Evolutionary conservation across 208 protist species (phyloP).

Genomic region (Leishmania lainsoni): DNA sequence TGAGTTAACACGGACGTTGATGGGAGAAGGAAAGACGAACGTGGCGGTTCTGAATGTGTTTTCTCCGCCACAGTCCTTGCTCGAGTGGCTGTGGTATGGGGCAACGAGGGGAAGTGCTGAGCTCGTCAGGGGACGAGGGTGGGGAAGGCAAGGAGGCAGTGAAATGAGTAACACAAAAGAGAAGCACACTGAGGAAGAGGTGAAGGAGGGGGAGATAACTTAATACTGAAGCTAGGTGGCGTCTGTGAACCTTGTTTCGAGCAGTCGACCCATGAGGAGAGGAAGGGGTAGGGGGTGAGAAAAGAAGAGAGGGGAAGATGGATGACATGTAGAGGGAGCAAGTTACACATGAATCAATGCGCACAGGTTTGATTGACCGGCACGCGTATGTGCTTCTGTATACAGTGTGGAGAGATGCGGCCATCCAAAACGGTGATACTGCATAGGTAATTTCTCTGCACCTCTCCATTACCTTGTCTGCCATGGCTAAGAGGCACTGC

Average conservation of each 20-base stretch:
- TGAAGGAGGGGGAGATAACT: too few relatives aligned
- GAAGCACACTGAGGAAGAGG: background rate
- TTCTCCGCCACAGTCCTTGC: background rate
- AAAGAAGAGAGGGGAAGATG: slow-evolving; percentile 1
- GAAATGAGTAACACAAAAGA: background rate
- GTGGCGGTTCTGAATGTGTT: background rate
- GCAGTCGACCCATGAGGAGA: background rate
- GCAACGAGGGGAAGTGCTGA: background rate
- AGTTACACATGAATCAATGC: background rate
- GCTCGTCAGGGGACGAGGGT: background rate
- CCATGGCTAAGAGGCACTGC: background rate
- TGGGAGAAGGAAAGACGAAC: background rate
- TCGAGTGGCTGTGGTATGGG: background rate
- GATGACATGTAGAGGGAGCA: background rate
- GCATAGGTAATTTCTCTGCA: background rate
- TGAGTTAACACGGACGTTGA: background rate
- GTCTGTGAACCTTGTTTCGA: background rate
- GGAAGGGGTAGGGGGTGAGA: background rate
- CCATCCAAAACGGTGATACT: background rate
- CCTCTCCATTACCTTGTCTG: too few relatives aligned
- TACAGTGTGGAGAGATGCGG: background rate
- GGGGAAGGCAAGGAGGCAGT: background rate
- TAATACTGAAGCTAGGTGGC: background rate
- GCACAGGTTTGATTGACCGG: background rate
- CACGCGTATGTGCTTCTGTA: background rate